Evolutionary conservation across 345 rosid genomes (phyloP).

Genomic region (Eutrema yunnanense): DNA sequence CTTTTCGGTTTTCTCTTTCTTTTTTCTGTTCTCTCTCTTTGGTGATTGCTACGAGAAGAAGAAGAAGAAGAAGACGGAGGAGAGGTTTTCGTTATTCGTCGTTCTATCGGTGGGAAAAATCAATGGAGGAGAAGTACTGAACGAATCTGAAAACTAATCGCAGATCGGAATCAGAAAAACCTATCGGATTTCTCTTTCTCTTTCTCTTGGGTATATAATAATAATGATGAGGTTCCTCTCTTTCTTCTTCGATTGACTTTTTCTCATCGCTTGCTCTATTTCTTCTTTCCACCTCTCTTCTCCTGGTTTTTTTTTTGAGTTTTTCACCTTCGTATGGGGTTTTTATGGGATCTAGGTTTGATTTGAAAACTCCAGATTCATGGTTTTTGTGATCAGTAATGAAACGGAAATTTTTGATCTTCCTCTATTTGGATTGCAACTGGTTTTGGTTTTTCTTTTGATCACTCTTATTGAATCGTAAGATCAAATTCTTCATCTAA

Average conservation of each 20-base stretch:
- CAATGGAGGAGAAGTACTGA: constrained; percentile 11
- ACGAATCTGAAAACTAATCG: neutral
- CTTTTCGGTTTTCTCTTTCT: neutral
- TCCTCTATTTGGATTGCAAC: neutral
- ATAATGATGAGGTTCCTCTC: constrained; percentile 31
- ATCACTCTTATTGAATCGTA: neutral
- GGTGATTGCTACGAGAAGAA: neutral
- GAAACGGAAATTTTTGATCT: neutral
- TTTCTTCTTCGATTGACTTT: constrained; percentile 11
- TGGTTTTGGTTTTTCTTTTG: neutral
- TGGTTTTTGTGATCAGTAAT: neutral
- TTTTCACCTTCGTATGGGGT: neutral
- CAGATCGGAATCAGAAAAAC: neutral
- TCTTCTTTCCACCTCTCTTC: no score
- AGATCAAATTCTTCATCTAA: neutral
- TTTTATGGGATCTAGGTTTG: neutral
- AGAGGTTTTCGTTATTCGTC: neutral
- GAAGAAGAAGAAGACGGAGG: neutral
- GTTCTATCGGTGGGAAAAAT: neutral
- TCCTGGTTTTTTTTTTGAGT: neutral
- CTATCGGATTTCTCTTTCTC: neutral
- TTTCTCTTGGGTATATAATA: constrained; percentile 10
- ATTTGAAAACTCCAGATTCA: neutral
- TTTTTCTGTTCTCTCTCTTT: neutral
- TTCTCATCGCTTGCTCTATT: neutral